Percentiles rank a stretch among this genome's conserved stretches.
phyloP scores from a whole-genome alignment of 352 stramenopile genomes.

The Phytophthora sansomeana region DNA sequence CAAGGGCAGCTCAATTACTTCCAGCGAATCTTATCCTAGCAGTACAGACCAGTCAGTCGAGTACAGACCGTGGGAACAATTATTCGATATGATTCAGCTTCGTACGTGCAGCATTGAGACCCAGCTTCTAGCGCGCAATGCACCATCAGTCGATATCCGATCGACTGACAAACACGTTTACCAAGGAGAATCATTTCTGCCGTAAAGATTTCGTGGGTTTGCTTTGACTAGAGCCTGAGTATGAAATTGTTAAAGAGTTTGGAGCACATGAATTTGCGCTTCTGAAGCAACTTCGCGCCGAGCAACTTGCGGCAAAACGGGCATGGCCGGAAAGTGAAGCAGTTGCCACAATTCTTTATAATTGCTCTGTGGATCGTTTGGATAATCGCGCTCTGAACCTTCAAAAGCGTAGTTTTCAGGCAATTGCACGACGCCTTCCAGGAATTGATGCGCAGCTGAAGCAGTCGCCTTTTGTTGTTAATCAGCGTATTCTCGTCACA shows the following conservation, averaged over 20 bases:
- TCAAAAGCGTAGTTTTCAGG: too few species aligned
- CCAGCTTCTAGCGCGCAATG: not conserved
- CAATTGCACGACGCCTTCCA: too few species aligned
- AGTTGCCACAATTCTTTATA: too few species aligned
- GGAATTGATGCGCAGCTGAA: too few species aligned
- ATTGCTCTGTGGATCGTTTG: too few species aligned
- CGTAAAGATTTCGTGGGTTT: slow-evolving; percentile 1
- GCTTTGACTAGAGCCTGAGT: too few species aligned
- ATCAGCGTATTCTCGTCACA: too few species aligned
- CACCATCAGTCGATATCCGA: slow-evolving; percentile 6
- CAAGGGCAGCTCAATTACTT: too few species aligned
- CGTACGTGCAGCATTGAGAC: not conserved
- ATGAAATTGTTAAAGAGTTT: slow-evolving; percentile 3
- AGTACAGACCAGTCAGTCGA: not conserved
- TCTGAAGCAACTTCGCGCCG: slow-evolving; percentile 11
- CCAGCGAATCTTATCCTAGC: not conserved
- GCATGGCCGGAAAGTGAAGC: not conserved
- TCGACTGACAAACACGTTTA: slow-evolving; percentile 1
- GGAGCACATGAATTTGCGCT: slow-evolving; percentile 8
- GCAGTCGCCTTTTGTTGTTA: too few species aligned
- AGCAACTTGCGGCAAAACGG: slow-evolving; percentile 2
- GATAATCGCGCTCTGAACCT: too few species aligned
- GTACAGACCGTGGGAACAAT: slow-evolving; percentile 2
- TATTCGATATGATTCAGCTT: slow-evolving; percentile 10
- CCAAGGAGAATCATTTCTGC: not conserved